Evolutionary conservation across 108 stramenopile species (phyloP).

Genomic region (Fragilaria radians): DNA sequence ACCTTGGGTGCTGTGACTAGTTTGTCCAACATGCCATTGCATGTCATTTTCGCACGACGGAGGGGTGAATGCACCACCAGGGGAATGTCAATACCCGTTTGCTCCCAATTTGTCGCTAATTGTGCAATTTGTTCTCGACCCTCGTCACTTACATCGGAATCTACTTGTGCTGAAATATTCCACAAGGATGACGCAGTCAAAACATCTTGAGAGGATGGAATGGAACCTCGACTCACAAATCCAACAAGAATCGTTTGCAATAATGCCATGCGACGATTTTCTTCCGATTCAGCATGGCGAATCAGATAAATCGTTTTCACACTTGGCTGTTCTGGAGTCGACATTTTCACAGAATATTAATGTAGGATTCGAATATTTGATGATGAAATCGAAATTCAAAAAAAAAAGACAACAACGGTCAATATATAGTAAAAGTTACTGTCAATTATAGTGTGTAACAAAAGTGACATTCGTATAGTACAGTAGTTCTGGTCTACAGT

Average conservation of each 20-base stretch:
- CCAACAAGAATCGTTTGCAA: constrained; percentile 16
- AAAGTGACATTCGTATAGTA: too few relatives aligned
- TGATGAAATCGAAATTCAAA: too few relatives aligned
- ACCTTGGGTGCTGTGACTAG: constrained; percentile 17
- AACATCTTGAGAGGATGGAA: constrained; percentile 34
- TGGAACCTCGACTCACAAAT: constrained; percentile 21
- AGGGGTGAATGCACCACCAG: constrained; percentile 62
- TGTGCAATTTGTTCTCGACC: constrained; percentile 45
- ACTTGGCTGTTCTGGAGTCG: too few relatives aligned
- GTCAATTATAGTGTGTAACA: too few relatives aligned
- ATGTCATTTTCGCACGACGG: constrained; percentile 49
- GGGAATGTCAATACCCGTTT: constrained; percentile 37
- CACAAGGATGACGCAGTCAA: constrained; percentile 32
- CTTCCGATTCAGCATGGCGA: constrained; percentile 74
- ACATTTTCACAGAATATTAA: too few relatives aligned
- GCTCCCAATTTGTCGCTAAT: constrained; percentile 23
- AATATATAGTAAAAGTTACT: too few relatives aligned
- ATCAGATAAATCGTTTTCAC: constrained; percentile 63
- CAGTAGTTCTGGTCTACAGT: too few relatives aligned
- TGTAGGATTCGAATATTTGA: too few relatives aligned
- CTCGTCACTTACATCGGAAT: constrained; percentile 43
- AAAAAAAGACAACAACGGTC: too few relatives aligned
- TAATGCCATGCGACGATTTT: constrained; percentile 46
- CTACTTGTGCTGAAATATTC: constrained; percentile 49
- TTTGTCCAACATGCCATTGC: constrained; percentile 46